Evolutionary conservation across 495 filamentous ascomycete species (phyloP).

Genomic region (Penicillium argentinense): DNA sequence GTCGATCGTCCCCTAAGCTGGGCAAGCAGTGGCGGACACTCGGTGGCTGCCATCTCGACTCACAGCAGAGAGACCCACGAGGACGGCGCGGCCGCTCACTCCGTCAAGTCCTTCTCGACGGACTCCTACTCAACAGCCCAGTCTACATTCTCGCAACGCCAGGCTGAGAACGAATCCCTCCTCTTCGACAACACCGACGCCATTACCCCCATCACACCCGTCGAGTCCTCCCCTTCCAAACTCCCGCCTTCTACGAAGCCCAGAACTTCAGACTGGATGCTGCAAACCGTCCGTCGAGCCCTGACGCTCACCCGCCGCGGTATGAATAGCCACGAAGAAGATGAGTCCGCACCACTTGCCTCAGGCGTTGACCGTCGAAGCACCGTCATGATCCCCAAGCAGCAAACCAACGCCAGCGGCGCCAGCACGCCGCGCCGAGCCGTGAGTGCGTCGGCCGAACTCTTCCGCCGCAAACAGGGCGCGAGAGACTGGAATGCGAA

Average conservation of each 20-base stretch:
- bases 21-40: constrained; percentile 28
- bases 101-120: constrained; percentile 43
- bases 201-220: constrained; percentile 9
- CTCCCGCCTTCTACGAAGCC: constrained; percentile 33
- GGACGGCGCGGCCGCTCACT: constrained; percentile 23
- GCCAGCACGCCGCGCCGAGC: constrained; percentile 48
- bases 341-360: constrained; percentile 18
- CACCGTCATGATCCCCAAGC: constrained; percentile 23
- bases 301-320: constrained; percentile 43
- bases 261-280: constrained; percentile 49
- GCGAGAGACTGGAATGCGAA: constrained; percentile 55
- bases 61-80: constrained; percentile 24
- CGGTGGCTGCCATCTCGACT: constrained; percentile 18
- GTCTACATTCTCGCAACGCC: constrained; percentile 59
- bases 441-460: constrained; percentile 56
- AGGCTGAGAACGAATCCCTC: constrained; percentile 64
- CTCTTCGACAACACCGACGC: constrained; percentile 35
- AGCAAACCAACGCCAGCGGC: constrained; percentile 3
- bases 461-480: constrained; percentile 61
- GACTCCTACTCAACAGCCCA: constrained; percentile 69
- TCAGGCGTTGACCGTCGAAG: constrained; percentile 39
- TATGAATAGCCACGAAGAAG: constrained; percentile 14
- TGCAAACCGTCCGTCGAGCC: constrained; percentile 54
- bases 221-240: constrained; percentile 31
- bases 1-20: constrained; percentile 21